Evolutionary conservation across 345 rosid genomes (phyloP), one percentile per base, ranked within the genome.

Genomic region (Populus davidiana): DNA sequence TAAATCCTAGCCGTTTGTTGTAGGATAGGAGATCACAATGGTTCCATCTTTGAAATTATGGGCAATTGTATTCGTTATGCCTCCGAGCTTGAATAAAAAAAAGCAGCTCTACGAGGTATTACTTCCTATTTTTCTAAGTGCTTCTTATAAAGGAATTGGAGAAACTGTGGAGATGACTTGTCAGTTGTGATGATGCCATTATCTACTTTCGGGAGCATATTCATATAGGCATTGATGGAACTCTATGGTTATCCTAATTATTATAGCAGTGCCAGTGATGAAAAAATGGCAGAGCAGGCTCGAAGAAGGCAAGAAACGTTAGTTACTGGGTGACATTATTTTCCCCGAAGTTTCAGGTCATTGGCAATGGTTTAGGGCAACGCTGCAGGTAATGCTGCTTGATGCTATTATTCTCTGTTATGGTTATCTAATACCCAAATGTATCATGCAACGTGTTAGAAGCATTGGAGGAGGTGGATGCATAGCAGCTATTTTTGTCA

Each of bases 21-120:
- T 84, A 81, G 86, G 73, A 35, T 80, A 81, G 87, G 70, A 83
- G 77, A 77, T 50, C 29, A 54, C 69, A 70, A 49, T 25, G 54
- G 75, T 68, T 72, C 56, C 50, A 61, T 67, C 74, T 76, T 71
- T 63, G 35, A 75, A 69, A 31, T 41, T 69, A 29, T 77, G 81
- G 44, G 49, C 75, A 33, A 29, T 23, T 69, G 80, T 86, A 81
- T 84, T 83, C 69, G 69, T 84, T 83, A 49, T 77, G 82, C 87
- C 91, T 83, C 88, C 88, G 86, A 80, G 89, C 78, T 68, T 25
- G 29, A 35, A 62, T 52, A 70, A 38, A 36, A 43, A 65, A 69
- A 80, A 41, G 61, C 1, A 6, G 82, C 87, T 81, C 83, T n/a
- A 84, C 14, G 86, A 85, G 91, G 88, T 61, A 84, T 70, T 36